Base-by-base conservation (phyloP, 306 rosid genomes). In the Sindora glabra region DNA sequence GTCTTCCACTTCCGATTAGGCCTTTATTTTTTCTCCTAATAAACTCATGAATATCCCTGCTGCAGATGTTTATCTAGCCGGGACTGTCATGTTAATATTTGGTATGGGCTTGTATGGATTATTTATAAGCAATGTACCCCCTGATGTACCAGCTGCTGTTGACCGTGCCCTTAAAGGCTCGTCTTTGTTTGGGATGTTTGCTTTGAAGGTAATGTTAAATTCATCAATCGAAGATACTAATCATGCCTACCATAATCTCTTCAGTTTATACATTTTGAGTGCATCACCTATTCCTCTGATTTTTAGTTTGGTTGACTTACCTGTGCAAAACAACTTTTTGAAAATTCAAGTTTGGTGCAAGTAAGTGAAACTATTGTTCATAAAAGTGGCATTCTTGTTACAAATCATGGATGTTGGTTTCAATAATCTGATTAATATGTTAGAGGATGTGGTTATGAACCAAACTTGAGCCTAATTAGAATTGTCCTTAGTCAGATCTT, bases 51-150 rank as follows among this genome's bases (percentile, higher is more conserved):
- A 53, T 30, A 47, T 67, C 39, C 56, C 42, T 64, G 50, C 10
- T 72, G 88, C 96, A 92, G 98, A 92, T 83, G 94, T 88, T 70
- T 92, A 92, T 81, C 96, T 92, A 65, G 98, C 98, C 11, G 98
- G 96, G 64, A 92, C 98, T 9, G 98, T 92, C 57, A 88, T 92
- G 98, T 58, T 92, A 73, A 88, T 92, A 51, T 92, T 92, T 27
- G 96, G 95, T 7, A 92, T 92, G 98, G 96, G 96, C 14, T 77
- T 92, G 38, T 86, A 86, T 40, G 96, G 98, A 71, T 71, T 92
- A 50, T 92, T 92, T 65, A 81, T 92, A 68, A 91, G 92, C 55
- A 88, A 88, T 47, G 81, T 71, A 52, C 52, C 89, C 54, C 76
- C 71, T 18, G 78, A 86, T 71, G 78, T 70, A 26, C 64, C 75